Base-by-base conservation (phyloP, 345 rosid genomes). In the Eucalyptus caleyi region DNA sequence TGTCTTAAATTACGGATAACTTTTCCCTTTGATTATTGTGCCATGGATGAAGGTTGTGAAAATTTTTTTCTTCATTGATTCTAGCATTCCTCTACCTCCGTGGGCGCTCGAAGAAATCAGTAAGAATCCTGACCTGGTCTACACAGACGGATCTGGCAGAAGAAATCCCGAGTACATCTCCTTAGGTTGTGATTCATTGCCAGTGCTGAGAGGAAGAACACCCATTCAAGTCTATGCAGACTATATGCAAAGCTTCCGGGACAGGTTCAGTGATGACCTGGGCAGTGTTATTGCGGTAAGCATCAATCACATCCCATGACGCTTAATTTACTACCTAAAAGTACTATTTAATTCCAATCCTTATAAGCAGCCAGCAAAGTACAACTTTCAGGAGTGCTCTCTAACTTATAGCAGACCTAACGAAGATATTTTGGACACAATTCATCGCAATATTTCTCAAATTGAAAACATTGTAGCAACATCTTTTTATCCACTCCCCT, bases 81-180 rank as follows among this genome's bases (percentile, higher is more conserved):
- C 27, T 88, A 98, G 99, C 93, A 97, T 98, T 89, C 99, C 99
- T 4, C 89, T 97, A 49, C 99, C 99, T 12, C 99, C 99, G 88
- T 97, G 99, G 99, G 99, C 96, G 80, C 97, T 97, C 62, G 98
- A 97, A 94, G 99, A 97, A 92, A 93, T 97, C 89, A 94, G 97
- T 92, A 96, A 95, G 92, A 95, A 97, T 91, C 97, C 96, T 11
- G 99, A 98, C 91, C 96, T 98, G 30, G 98, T 95, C 91, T 98
- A 96, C 93, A 96, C 98, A 62, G 99, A 98, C 93, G 95, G 93
- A 93, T 95, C 98, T 51, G 99, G 99, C 12, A 87, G 96, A 86
- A 96, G 99, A 94, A 97, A 98, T 90, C 96, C 98, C 1, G 99
- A 98, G 92, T 98, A 97, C 91, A 72, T 97, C 90, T 95, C 99